Conservation (phyloP, 2,329 filamentous ascomycete genomes). For the Scytalidium lignicola region DNA sequence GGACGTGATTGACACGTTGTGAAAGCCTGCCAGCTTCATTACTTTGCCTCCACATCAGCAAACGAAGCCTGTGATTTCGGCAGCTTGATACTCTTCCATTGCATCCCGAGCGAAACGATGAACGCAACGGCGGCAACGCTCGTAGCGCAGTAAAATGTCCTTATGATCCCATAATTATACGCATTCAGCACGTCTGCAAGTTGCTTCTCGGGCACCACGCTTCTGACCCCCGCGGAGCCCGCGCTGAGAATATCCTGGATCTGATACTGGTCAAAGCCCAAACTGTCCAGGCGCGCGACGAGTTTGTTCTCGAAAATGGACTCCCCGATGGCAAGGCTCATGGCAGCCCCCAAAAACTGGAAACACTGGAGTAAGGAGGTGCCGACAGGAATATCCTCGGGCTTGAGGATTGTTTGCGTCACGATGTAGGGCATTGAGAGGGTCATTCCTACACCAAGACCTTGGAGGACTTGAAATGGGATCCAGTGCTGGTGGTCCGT, state of each 20-base stretch:
- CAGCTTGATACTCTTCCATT: slow-evolving; percentile 37
- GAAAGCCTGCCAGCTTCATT: not conserved
- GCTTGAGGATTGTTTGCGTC: slow-evolving; percentile 26
- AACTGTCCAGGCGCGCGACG: slow-evolving; percentile 24
- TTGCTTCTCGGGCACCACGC: slow-evolving; percentile 26
- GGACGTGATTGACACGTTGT: not conserved
- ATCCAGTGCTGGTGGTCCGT: slow-evolving; percentile 15
- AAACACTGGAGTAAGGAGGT: slow-evolving; percentile 31
- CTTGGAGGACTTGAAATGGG: slow-evolving; percentile 20
- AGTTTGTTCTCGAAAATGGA: slow-evolving; percentile 24
- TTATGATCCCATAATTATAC: slow-evolving; percentile 31
- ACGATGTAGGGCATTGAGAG: slow-evolving; percentile 26
- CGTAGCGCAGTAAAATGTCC: slow-evolving; percentile 30
- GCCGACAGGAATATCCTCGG: slow-evolving; percentile 25
- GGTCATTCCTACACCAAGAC: slow-evolving; percentile 15
- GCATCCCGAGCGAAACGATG: slow-evolving; percentile 36
- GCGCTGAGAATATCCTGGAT: slow-evolving; percentile 32
- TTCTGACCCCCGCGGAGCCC: slow-evolving; percentile 33
- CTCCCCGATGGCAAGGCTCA: slow-evolving; percentile 26
- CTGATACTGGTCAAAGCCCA: slow-evolving; percentile 28
- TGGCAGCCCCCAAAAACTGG: slow-evolving; percentile 26
- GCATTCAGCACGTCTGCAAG: slow-evolving; percentile 34
- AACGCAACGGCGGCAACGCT: slow-evolving; percentile 28
- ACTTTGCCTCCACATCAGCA: not conserved
- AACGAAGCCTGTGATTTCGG: not conserved